Percentiles rank a stretch among this genome's conserved stretches.
Conservation (phyloP, 345 rosid genomes). For the Populus ilicifolia region DNA sequence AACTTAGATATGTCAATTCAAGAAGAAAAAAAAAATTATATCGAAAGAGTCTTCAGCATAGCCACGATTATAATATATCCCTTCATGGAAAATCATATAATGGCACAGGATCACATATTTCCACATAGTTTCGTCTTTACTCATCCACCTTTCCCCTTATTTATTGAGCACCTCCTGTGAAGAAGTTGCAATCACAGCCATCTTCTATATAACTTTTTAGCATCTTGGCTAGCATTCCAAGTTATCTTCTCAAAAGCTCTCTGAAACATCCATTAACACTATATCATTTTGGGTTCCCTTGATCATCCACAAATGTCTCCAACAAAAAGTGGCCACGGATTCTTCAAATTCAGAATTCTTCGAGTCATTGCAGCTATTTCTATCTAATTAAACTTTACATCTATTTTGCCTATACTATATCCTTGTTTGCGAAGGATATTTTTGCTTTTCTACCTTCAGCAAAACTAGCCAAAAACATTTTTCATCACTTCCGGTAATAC, state of each 20-base stretch:
- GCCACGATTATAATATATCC: no score
- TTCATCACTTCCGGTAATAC: neutral
- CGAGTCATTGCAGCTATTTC: neutral
- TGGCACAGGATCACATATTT: neutral
- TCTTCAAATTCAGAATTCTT: constrained; percentile 28
- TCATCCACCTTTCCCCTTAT: neutral
- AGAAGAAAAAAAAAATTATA: no score
- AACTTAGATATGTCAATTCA: no score
- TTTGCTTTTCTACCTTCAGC: neutral
- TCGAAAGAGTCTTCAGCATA: no score
- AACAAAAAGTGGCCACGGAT: constrained; percentile 26
- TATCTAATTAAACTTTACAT: no score
- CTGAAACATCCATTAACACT: neutral
- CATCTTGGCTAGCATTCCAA: neutral
- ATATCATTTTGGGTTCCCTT: neutral
- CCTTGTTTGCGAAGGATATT: neutral
- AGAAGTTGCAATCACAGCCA: neutral
- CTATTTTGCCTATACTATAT: neutral
- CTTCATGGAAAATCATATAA: neutral
- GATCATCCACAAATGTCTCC: constrained; percentile 20
- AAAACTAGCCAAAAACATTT: neutral
- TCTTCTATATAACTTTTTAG: neutral
- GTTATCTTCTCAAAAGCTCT: neutral
- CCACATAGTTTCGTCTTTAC: neutral
- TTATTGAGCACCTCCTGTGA: neutral